phyloP scores from a whole-genome alignment of 2,329 filamentous ascomycete genomes.

The Aspergillus sp. region DNA sequence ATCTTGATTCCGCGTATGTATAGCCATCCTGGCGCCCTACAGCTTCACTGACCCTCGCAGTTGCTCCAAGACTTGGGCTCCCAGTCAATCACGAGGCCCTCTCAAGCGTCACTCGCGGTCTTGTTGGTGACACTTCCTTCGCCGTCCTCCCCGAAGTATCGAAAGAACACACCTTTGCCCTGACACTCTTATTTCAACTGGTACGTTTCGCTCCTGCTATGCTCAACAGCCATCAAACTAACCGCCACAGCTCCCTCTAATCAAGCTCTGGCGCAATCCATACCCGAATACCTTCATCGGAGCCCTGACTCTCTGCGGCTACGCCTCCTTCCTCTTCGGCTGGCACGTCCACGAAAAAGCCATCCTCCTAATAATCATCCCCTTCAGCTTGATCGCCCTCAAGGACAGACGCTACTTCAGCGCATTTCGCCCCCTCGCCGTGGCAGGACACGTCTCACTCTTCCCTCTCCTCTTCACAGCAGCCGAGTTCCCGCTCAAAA shows the following conservation, averaged over 20 bases:
- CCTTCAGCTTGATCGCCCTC: slow-evolving; percentile 89
- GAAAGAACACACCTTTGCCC: slow-evolving; percentile 75
- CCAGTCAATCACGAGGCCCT: slow-evolving; percentile 74
- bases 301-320: slow-evolving; percentile 88
- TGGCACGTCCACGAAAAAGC: slow-evolving; percentile 99
- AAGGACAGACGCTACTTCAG: slow-evolving; percentile 88
- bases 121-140: slow-evolving; percentile 93
- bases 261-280: slow-evolving; percentile 79
- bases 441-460: slow-evolving; percentile 91
- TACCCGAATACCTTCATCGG: slow-evolving; percentile 90
- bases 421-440: slow-evolving; percentile 87
- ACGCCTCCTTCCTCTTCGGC: slow-evolving; percentile 94
- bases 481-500: slow-evolving; percentile 92
- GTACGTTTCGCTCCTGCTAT: slow-evolving; percentile 44
- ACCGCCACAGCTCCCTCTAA: slow-evolving; percentile 63
- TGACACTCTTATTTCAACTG: slow-evolving; percentile 82
- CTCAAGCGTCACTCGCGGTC: slow-evolving; percentile 85
- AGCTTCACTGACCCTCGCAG: slow-evolving; percentile 53
- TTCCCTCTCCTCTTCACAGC: slow-evolving; percentile 93
- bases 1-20: slow-evolving; percentile 76
- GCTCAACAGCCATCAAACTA: slow-evolving; percentile 21
- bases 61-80: slow-evolving; percentile 80
- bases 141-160: slow-evolving; percentile 88
- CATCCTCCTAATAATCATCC: slow-evolving; percentile 89
- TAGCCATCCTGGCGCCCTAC: neutral